Base-by-base conservation (phyloP, 1,284 basidiomycete species). In the Mycosarcoma mackinlayi region DNA sequence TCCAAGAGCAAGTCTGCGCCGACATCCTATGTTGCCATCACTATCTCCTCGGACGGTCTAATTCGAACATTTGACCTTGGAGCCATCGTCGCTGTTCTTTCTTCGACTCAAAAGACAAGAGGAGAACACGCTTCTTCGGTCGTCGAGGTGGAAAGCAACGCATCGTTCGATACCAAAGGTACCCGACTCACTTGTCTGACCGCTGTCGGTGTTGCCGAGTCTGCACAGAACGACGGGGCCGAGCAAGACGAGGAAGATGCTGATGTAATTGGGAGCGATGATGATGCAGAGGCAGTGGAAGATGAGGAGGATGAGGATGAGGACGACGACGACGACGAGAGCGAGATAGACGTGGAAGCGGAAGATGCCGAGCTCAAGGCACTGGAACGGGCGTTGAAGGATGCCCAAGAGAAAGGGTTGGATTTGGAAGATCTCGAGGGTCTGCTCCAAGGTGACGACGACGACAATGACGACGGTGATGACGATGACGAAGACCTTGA, bases 41-140 rank as follows among this genome's bases (percentile, higher is more conserved):
- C 78, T 18, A 77, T 81, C 61, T 79, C 75, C n/a, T 81, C 80
- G 1, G 80, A 82, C 50, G 80, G 80, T 7, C 58, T 66, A 9
- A 73, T 82, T 42, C 76, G 79, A 31, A 71, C 77, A 10, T 82
- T 79, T 39, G 72, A 80, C 44, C 63, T 81, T 24, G 49, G 48
- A 10, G 2, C 50, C 14, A 54, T 78, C 40, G 51, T 74, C 41
- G 47, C 49, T 31, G 19, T 28, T 10, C 58, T 66, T 13, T 45
- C 52, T 1, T 45, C 46, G 6, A 19, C 24, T 3, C 28, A 47
- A 24, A 55, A 42, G 23, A 21, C 55, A 6, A 30, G 58, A 7
- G 21, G 46, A 18, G 46, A 57, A 23, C 56, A 51, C 27, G 42
- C 59, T 3, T 48, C 39, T 14, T 18, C 42, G 4, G 35, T 69